Base-by-base conservation (phyloP, 2,329 filamentous ascomycete species). In the Huntiella moniliformis region DNA sequence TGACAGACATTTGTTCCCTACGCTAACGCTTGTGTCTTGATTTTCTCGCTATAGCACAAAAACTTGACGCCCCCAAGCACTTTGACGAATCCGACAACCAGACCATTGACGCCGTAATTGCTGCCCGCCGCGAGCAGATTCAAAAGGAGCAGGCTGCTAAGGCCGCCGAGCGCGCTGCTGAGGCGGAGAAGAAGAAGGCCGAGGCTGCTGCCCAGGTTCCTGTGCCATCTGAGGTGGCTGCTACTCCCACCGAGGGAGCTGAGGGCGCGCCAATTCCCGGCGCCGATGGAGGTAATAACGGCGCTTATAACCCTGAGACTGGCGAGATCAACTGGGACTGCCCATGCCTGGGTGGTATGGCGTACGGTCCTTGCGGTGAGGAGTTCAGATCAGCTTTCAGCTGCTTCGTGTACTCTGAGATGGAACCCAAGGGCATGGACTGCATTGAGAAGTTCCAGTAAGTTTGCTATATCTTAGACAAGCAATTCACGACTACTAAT, bases 251-350 rank as follows among this genome's bases (percentile, higher is more conserved):
- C 11, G 16, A 16, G 11, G 45, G 36, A 5, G 45, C 16, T 5
- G 33, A 51, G 7, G 42, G 47, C n/a, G 54, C 3, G 51, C 38
- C 16, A 53, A 50, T 18, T 45, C 56, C 51, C 4, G 59, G 60
- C 22, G 66, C 70, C 2, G 65, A 68, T 5, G 66, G 65, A 48
- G 68, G 22, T 28, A 28, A 28, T 3, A 3, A 6, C 63, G 91
- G 85, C 47, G 91, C 91, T 1, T 98, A 96, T 67, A 93, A 98
- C 63, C 86, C 87, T 2, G 91, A 96, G 67, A 98, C 91, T 7
- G 91, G 91, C 54, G 91, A 98, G 71, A 98, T 98, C 65, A 98
- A 98, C 70, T 98, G 91, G 91, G 91, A 96, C 61, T 98, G 91
- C 63, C 91, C 91, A 12, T 98, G 91, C 61, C 67, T 98, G 32